Base-by-base conservation (phyloP, 257 asterid genomes). In the Plantago elongata region DNA sequence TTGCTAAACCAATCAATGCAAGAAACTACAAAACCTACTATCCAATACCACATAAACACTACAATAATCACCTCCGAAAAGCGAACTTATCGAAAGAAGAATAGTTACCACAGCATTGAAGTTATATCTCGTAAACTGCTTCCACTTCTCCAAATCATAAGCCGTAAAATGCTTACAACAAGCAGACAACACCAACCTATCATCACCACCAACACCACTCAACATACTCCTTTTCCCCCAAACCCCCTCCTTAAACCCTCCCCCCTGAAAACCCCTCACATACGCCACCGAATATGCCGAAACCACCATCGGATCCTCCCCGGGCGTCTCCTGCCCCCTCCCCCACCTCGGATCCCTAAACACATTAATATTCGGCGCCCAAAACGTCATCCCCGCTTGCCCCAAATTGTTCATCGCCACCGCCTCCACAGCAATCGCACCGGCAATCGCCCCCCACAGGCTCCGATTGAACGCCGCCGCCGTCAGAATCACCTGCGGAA, bases 311-410 rank as follows among this genome's bases (percentile, higher is more conserved):
- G 97, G 98, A 65, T 92, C 98, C 81, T 92, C 98, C 74, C 98
- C 98, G 2, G 95, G 93, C 3, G 98, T 92, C 79, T 92, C 98
- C 76, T 84, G 95, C 13, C 98, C 98, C 57, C 98, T 83, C 49
- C 97, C 98, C 98, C 98, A 92, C 68, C 98, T 86, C 15, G 97
- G 98, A 34, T 92, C 98, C 72, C 90, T 80, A 65, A 92, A 92
- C 16, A 92, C 60, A 59, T 92, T 92, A 51, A 91, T 79, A 75
- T 88, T 88, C 48, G 98, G 98, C 11, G 98, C 98, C 94, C 94
- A 91, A 67, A 73, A 91, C 5, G 97, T 91, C 78, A 92, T 60
- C 55, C 98, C 98, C 3, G 95, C 85, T 68, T 86, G 98, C 1
- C 98, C 97, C 3, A 46, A 34, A 42, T 72, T 84, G 56, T 76